phyloP scores from a whole-genome alignment of 805 yeast species.

The Sugiyamaella lignohabitans region DNA sequence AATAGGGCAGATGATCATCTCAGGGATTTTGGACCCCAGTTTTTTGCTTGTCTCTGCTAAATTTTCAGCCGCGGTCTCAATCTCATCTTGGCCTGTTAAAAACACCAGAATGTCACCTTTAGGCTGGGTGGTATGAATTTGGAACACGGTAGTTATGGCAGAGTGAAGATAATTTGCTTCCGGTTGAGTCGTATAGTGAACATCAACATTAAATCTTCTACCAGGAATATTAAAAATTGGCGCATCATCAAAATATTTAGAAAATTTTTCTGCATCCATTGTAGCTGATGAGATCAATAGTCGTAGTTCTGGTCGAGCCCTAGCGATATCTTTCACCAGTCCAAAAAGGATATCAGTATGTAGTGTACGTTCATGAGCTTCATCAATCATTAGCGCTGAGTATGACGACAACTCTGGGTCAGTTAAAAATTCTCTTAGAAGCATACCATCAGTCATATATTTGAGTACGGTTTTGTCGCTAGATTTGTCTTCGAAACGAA shows the following conservation, averaged over 20 bases:
- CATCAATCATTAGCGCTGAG: conserved; percentile 88
- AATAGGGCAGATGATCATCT: conserved; percentile 74
- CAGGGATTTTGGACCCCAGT: conserved; percentile 56
- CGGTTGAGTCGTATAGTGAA: conserved; percentile 71
- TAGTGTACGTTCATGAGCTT: conserved; percentile 94
- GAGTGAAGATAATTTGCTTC: conserved; percentile 83
- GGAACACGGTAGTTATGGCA: conserved; percentile 75
- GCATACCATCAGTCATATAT: conserved; percentile 95
- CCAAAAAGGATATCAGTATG: conserved; percentile 92
- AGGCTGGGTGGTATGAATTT: conserved; percentile 74
- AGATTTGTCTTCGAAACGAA: conserved; percentile 83
- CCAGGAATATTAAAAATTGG: conserved; percentile 83
- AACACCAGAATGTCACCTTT: conserved; percentile 87
- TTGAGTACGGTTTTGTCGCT: conserved; percentile 63
- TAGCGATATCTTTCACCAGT: conserved; percentile 66
- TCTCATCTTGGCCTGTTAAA: conserved; percentile 94
- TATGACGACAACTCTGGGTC: conserved; percentile 75
- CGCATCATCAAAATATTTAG: conserved; percentile 68
- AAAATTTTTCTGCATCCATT: conserved; percentile 79
- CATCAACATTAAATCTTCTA: conserved; percentile 83
- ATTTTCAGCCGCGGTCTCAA: conserved; percentile 69
- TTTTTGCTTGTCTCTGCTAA: conserved; percentile 57
- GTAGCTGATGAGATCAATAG: conserved; percentile 91
- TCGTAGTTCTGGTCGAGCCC: conserved; percentile 62
- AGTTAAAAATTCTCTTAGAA: conserved; percentile 75